phyloP scores from a whole-genome alignment of 2,329 filamentous ascomycete species.

The Colletotrichum lupini region DNA sequence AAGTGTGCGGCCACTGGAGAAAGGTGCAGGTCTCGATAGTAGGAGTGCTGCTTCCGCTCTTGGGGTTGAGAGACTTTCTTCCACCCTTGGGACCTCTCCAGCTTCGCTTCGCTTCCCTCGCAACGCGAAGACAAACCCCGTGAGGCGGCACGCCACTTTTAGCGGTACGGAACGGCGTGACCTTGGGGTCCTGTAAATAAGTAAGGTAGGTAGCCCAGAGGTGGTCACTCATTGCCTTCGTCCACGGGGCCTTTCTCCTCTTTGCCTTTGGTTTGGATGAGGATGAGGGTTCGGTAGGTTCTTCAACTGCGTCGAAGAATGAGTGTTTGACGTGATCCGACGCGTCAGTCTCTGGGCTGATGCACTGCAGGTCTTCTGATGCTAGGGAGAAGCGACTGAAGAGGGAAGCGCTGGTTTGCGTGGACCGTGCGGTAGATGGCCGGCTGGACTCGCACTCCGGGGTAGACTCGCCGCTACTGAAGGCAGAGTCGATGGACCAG shows the following conservation, averaged over 20 bases:
- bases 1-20: constrained; percentile 73
- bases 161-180: constrained; percentile 73
- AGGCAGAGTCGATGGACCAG: constrained; percentile 67
- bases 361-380: constrained; percentile 67
- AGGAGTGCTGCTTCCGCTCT: constrained; percentile 67
- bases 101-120: constrained; percentile 73
- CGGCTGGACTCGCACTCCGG: constrained; percentile 69
- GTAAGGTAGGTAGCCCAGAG: constrained; percentile 74
- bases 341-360: constrained; percentile 60
- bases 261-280: constrained; percentile 39
- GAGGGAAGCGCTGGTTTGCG: constrained; percentile 66
- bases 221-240: constrained; percentile 72
- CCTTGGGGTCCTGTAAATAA: constrained; percentile 74
- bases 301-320: constrained; percentile 14
- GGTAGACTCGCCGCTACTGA: constrained; percentile 68
- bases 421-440: constrained; percentile 69
- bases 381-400: constrained; percentile 67
- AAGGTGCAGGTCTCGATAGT: constrained; percentile 62
- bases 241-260: constrained; percentile 68
- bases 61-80: constrained; percentile 38
- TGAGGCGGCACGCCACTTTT: constrained; percentile 73
- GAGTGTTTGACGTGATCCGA: constrained; percentile 42
- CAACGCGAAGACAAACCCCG: constrained; percentile 72
- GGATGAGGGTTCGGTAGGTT: background rate
- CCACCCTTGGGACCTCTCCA: constrained; percentile 70